Percentiles rank a stretch among this genome's conserved stretches.
Conservation (phyloP, 2,329 filamentous ascomycete species). For the Fusarium verrucosum region DNA sequence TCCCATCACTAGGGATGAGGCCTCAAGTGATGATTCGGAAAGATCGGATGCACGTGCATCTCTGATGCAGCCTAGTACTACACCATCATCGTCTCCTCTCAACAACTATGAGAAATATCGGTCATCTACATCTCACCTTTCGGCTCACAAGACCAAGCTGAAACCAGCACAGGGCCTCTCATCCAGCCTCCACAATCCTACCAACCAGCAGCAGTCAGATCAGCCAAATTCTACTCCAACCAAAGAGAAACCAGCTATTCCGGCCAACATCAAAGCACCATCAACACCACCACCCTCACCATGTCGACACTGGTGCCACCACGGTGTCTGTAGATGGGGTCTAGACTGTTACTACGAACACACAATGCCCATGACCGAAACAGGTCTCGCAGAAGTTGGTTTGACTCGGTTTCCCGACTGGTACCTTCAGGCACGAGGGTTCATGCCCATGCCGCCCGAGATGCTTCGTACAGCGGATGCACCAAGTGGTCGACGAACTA, state of each 20-base stretch:
- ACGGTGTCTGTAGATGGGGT: slow-evolving; percentile 59
- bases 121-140: background rate
- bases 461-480: slow-evolving; percentile 1
- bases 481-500: slow-evolving; percentile 1
- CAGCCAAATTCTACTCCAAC: background rate
- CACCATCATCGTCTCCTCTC: background rate
- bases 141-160: background rate
- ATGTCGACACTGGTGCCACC: slow-evolving; percentile 59
- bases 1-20: background rate
- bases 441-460: slow-evolving; percentile 23
- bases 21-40: slow-evolving; percentile 1
- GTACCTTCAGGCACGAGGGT: slow-evolving; percentile 48
- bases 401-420: slow-evolving; percentile 55
- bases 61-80: background rate
- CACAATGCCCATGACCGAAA: slow-evolving; percentile 56
- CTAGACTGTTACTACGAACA: slow-evolving; percentile 56
- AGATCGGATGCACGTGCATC: background rate
- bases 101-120: background rate
- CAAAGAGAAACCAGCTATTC: background rate
- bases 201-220: slow-evolving; percentile 1
- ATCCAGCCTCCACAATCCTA: slow-evolving; percentile 31
- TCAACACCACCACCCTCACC: background rate
- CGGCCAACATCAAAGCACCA: background rate
- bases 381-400: slow-evolving; percentile 55
- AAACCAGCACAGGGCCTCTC: slow-evolving; percentile 24